Conservation (phyloP, 163 green algal genomes). For the Scenedesmus sp. region DNA sequence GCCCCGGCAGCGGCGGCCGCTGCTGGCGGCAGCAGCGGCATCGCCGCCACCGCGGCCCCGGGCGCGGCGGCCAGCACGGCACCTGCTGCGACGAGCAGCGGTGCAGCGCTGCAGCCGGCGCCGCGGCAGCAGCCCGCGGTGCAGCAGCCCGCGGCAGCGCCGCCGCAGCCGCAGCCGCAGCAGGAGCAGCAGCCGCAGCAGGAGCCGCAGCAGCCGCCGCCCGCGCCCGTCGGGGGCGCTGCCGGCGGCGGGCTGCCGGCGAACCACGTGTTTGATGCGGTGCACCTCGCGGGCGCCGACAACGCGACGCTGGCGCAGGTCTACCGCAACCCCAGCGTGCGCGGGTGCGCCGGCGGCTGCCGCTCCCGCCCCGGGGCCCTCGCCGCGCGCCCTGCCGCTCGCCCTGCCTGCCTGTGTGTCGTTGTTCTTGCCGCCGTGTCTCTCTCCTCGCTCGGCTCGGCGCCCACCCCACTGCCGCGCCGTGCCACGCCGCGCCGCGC, state of each 20-base stretch:
- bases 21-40: neutral
- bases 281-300: slow-evolving; percentile 13
- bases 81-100: neutral
- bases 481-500: too few species aligned
- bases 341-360: too few species aligned
- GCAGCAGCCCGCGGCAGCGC: neutral
- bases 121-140: neutral
- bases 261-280: slow-evolving; percentile 15
- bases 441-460: too few species aligned
- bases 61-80: neutral
- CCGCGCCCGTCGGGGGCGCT: too few species aligned
- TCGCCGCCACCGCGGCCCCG: neutral
- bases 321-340: slow-evolving; percentile 37
- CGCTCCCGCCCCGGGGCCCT: neutral
- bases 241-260: neutral
- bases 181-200: neutral
- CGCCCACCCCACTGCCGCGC: too few species aligned
- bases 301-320: neutral
- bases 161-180: neutral
- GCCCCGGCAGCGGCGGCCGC: neutral
- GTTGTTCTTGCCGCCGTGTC: neutral
- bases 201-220: neutral
- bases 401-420: neutral
- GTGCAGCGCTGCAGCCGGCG: slow-evolving; percentile 14
- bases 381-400: neutral